Base-by-base conservation (phyloP, 352 stramenopile species). In the Globisporangium radiosum region DNA sequence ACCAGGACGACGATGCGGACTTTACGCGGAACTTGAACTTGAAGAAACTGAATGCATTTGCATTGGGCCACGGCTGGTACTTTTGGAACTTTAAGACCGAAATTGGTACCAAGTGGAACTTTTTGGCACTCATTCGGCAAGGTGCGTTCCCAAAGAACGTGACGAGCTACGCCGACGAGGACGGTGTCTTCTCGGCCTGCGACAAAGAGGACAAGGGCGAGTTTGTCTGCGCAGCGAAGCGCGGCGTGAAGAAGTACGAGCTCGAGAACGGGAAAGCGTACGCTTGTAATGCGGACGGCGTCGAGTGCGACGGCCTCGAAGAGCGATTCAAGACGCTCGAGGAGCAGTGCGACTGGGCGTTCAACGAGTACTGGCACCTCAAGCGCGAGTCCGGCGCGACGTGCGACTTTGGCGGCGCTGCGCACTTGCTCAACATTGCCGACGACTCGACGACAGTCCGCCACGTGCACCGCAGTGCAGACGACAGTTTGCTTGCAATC, bases 61-160 rank as follows among this genome's bases (percentile, higher is more conserved):
- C 80, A 0, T 71, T 96, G 37, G 90, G 88, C 36, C 90, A 98
- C 71, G 93, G 92, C n/a, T 96, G 90, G 71, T 97, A 96, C 76
- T 98, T 97, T 65, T 97, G 90, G 93, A 98, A 97, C 65, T 98
- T 97, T 71, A 88, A 95, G 62, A 97, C 90, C 1, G 93, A 98
- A 68, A 68, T 97, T 11, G 88, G 89, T 44, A 80, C 85, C 17
- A 73, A 81, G n/a, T 98, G 93, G 93, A 90, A 85, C 53, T 97
- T 97, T 60, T 73, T 97, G 60, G 63, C 76, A 43, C 64, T 89
- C 19, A 65, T 83, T 54, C 76, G 75, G 40, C 37, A 75, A n/a
- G 81, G 82, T 9, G 69, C 66, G 13, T 86, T 92, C 64, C 83
- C 83, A 3, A 87, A 87, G 59, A 90, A 90, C 59, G 75, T 92